These are phyloP conservation scores for Oxytropis ochrocephala DNA, from an alignment of 306 rosid species.

Conservation along the genomic window DNA sequence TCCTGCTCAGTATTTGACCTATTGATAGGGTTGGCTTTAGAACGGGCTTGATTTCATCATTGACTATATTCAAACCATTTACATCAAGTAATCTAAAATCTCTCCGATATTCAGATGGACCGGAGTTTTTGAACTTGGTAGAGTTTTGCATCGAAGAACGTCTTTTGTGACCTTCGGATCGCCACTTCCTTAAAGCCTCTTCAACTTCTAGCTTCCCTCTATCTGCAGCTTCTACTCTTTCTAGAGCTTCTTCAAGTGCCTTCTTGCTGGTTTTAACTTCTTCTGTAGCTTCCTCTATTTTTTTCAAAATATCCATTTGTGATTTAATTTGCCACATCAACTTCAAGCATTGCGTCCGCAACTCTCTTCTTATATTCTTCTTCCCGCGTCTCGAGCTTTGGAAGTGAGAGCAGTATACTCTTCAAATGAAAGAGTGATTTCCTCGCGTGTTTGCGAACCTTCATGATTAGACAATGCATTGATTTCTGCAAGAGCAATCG, in stretches of 20 bases:
- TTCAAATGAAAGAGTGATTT: conserved; percentile 62
- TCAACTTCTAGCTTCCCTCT: conserved; percentile 72
- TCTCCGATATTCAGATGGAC: conserved; percentile 37
- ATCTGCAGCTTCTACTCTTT: conserved; percentile 79
- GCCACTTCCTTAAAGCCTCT: conserved; percentile 85
- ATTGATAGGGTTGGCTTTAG: conserved; percentile 70
- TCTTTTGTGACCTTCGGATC: conserved; percentile 53
- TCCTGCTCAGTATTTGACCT: conserved; percentile 80
- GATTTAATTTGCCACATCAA: conserved; percentile 58
- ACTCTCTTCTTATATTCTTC: conserved; percentile 55
- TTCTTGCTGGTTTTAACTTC: conserved; percentile 61
- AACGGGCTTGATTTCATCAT: conserved; percentile 44
- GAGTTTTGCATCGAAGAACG: conserved; percentile 40
- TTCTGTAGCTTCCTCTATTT: conserved; percentile 62
- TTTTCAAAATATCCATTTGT: conserved; percentile 46
- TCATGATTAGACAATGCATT: conserved; percentile 38
- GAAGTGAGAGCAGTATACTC: conserved; percentile 52
- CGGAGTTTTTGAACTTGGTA: conserved; percentile 66
- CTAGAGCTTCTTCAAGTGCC: conserved; percentile 71
- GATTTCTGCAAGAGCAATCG: conserved; percentile 63
- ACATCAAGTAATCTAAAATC: conserved; percentile 57
- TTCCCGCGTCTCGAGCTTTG: conserved; percentile 59
- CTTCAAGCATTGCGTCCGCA: conserved; percentile 56
- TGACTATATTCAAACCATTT: conserved; percentile 47
- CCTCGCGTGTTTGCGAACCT: conserved; percentile 14